Conservation (phyloP, 2,329 filamentous ascomycete species). For the Thelonectria rubi region DNA sequence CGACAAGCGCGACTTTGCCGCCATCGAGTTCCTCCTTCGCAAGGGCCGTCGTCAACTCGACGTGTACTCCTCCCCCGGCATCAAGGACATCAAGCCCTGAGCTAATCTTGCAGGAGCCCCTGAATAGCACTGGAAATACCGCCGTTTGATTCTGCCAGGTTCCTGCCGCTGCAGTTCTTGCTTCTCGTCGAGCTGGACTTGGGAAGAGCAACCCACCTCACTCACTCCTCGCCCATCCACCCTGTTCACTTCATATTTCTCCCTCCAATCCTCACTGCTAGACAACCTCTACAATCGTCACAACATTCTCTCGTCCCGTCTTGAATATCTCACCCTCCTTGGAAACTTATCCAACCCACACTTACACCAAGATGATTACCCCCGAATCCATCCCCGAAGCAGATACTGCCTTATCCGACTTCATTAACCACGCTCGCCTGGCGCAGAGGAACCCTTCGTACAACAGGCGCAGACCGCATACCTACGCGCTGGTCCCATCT, state of each 20-base stretch:
- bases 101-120: too few relatives aligned
- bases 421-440: slow-evolving; percentile 23
- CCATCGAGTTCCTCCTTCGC: slow-evolving; percentile 85
- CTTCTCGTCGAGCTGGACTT: slow-evolving; percentile 11
- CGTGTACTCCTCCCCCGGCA: slow-evolving; percentile 79
- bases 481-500: slow-evolving; percentile 42
- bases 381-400: slow-evolving; percentile 43
- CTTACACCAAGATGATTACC: slow-evolving; percentile 40
- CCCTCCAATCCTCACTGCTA: neutral
- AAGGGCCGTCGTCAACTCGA: slow-evolving; percentile 86
- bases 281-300: slow-evolving; percentile 10
- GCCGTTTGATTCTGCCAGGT: slow-evolving; percentile 7
- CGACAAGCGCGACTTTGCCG: slow-evolving; percentile 85
- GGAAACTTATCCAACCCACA: slow-evolving; percentile 25
- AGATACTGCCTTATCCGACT: slow-evolving; percentile 31
- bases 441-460: slow-evolving; percentile 29
- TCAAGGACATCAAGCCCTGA: slow-evolving; percentile 73
- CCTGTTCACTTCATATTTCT: slow-evolving; percentile 1
- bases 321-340: slow-evolving; percentile 39
- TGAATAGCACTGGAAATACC: neutral
- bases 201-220: neutral
- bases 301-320: slow-evolving; percentile 19
- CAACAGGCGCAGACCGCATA: slow-evolving; percentile 35
- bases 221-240: neutral
- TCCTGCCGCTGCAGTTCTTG: neutral